These are phyloP conservation scores for Tetracladium setigerum DNA, from an alignment of 495 filamentous ascomycete genomes.

Conservation along the genomic window DNA sequence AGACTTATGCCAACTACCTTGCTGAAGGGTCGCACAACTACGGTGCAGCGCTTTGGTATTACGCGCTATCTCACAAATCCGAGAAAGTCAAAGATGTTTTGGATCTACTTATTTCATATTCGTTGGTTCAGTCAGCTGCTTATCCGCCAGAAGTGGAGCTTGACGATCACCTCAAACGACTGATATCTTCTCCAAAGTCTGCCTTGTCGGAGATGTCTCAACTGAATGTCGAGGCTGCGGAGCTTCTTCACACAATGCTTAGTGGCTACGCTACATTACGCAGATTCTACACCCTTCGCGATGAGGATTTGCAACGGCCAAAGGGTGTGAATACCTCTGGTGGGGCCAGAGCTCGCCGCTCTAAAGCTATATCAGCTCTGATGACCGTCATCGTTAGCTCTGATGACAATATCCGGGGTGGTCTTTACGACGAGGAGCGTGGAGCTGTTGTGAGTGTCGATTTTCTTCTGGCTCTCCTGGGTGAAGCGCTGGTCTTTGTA, in stretches of 20 bases:
- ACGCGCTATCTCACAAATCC: conserved; percentile 66
- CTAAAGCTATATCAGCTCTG: conserved; percentile 62
- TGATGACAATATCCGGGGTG: conserved; percentile 80
- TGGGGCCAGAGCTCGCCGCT: conserved; percentile 46
- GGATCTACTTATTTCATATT: conserved; percentile 79
- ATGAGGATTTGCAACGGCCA: conserved; percentile 41
- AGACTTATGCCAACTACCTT: conserved; percentile 74
- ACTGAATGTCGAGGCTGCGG: conserved; percentile 67
- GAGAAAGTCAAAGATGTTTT: conserved; percentile 73
- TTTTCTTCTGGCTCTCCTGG: conserved; percentile 72
- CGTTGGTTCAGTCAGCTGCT: conserved; percentile 71
- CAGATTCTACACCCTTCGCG: conserved; percentile 79
- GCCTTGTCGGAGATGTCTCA: conserved; percentile 57
- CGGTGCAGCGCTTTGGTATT: conserved; percentile 77
- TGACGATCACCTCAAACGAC: conserved; percentile 54
- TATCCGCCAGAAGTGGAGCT: conserved; percentile 62
- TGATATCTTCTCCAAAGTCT: conserved; percentile 59
- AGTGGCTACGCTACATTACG: conserved; percentile 85
- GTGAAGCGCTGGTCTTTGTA: conserved; percentile 67
- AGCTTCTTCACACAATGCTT: conserved; percentile 72
- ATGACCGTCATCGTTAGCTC: conserved; percentile 74
- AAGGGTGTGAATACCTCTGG: conserved; percentile 26
- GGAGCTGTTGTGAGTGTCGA: conserved; percentile 80
- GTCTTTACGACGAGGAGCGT: conserved; percentile 69
- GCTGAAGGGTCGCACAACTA: conserved; percentile 60